phyloP scores from a whole-genome alignment of 768 basidiomycete genomes.

The Trametes cinnabarina region DNA sequence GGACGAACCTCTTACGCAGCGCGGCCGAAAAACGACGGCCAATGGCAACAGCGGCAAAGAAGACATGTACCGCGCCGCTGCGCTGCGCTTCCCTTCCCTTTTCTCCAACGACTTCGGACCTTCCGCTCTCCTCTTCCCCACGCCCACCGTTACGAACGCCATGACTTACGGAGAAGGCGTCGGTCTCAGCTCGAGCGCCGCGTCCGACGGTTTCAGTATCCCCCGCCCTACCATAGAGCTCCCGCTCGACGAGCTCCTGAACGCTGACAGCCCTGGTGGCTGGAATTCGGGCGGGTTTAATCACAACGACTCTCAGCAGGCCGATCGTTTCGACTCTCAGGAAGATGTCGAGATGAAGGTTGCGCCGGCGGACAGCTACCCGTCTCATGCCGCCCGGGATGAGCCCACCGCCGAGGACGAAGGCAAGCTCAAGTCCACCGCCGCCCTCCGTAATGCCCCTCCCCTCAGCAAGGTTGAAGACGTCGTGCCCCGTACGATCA shows the following conservation, averaged over 20 bases:
- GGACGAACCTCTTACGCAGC: slow-evolving; percentile 39
- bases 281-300: slow-evolving; percentile 26
- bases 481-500: slow-evolving; percentile 48
- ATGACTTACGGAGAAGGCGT: slow-evolving; percentile 81
- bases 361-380: slow-evolving; percentile 23
- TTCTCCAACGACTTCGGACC: slow-evolving; percentile 79
- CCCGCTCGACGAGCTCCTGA: slow-evolving; percentile 79
- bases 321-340: slow-evolving; percentile 22
- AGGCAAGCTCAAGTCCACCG: slow-evolving; percentile 32
- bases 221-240: slow-evolving; percentile 80
- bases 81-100: slow-evolving; percentile 68
- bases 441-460: slow-evolving; percentile 31
- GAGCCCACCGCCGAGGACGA: slow-evolving; percentile 28
- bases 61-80: slow-evolving; percentile 30
- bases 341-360: slow-evolving; percentile 35
- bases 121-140: slow-evolving; percentile 65
- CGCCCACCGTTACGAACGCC: slow-evolving; percentile 62
- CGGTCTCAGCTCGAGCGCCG: slow-evolving; percentile 38
- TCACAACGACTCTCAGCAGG: slow-evolving; percentile 17
- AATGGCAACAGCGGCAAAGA: slow-evolving; percentile 19
- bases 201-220: slow-evolving; percentile 58
- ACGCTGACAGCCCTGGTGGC: slow-evolving; percentile 38
- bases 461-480: slow-evolving; percentile 44
- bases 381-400: slow-evolving; percentile 21
- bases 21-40: slow-evolving; percentile 30